A percentile compares a stretch with the other conserved stretches of the same genome.
These are phyloP conservation scores for Mesembryanthemum crystallinum DNA, from an alignment of 148 eudicot genomes.

Conservation along the genomic window DNA sequence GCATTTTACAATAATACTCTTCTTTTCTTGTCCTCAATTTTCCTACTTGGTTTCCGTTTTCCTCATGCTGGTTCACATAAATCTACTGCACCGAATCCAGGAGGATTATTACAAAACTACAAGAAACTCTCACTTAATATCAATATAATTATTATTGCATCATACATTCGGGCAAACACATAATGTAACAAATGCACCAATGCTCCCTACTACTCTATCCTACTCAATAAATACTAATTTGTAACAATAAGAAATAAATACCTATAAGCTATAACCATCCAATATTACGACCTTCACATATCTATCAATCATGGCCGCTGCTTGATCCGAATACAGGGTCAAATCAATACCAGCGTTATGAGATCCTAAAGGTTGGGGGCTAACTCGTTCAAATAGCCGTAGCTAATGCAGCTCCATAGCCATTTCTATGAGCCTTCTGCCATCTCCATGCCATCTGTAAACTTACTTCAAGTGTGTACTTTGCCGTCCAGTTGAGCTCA, in stretches of 20 bases:
- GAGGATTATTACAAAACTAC: not conserved
- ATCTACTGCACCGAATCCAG: not conserved
- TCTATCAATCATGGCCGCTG: not conserved
- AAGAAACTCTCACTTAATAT: not conserved
- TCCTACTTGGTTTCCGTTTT: no score
- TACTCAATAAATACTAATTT: slow-evolving; percentile 4
- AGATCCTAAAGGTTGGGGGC: not conserved
- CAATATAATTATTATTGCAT: slow-evolving; percentile 1
- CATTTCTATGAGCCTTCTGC: slow-evolving; percentile 71
- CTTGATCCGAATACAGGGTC: not conserved
- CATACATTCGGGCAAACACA: slow-evolving; percentile 15
- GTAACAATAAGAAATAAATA: slow-evolving; percentile 10
- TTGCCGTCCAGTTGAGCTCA: slow-evolving; percentile 72
- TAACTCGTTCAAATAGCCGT: slow-evolving; percentile 15
- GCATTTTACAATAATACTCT: no score
- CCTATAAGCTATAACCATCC: slow-evolving; percentile 5
- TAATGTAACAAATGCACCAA: slow-evolving; percentile 11
- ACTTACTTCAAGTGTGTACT: slow-evolving; percentile 61
- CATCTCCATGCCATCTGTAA: slow-evolving; percentile 74
- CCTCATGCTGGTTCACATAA: no score
- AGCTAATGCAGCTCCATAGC: slow-evolving; percentile 37
- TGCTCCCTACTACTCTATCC: not conserved
- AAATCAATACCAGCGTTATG: not conserved
- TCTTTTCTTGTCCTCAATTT: no score
- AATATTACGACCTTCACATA: not conserved